Percentiles rank a stretch among this genome's conserved stretches.
These are phyloP conservation scores for Phylloporus sp. DNA, from an alignment of 768 basidiomycete species.

Conservation along the genomic window DNA sequence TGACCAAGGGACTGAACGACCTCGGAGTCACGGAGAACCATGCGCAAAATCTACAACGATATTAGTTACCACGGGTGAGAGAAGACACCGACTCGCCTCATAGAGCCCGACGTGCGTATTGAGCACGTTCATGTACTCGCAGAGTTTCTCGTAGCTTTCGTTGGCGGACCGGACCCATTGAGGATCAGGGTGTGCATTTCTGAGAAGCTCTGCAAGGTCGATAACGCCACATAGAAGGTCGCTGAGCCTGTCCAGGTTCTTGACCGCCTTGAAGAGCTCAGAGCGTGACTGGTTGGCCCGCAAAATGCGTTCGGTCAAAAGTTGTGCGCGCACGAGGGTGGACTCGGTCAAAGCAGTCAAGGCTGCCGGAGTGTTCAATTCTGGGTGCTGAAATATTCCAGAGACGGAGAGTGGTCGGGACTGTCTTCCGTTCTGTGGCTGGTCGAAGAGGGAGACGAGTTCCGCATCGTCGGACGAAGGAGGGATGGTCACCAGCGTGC, in stretches of 20 bases:
- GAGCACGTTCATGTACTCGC: conserved; percentile 95
- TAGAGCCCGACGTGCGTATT: conserved; percentile 93
- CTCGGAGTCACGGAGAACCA: conserved; percentile 61
- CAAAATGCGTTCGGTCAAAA: conserved; percentile 80
- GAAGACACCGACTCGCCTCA: conserved; percentile 51
- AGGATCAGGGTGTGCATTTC: conserved; percentile 88
- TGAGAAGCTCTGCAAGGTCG: conserved; percentile 89
- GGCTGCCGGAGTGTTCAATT: conserved; percentile 62
- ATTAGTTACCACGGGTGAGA: conserved; percentile 15
- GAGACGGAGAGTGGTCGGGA: conserved; percentile 48
- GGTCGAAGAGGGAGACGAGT: conserved; percentile 69
- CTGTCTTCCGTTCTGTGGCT: conserved; percentile 39
- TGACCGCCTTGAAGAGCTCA: conserved; percentile 83
- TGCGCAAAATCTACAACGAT: conserved; percentile 56
- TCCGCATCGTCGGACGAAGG: conserved; percentile 61
- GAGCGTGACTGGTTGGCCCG: conserved; percentile 63
- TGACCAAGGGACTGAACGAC: conserved; percentile 61
- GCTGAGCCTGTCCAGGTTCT: conserved; percentile 94
- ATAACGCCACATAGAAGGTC: conserved; percentile 95
- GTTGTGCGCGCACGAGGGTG: conserved; percentile 73
- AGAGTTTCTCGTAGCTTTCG: conserved; percentile 82
- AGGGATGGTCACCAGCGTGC: conserved; percentile 46
- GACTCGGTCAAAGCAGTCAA: conserved; percentile 71
- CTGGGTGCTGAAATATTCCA: conserved; percentile 81
- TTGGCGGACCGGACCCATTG: conserved; percentile 82